Evolutionary conservation across 2,329 filamentous ascomycete genomes (phyloP).

Genomic region (Colletotrichum eremochloae): DNA sequence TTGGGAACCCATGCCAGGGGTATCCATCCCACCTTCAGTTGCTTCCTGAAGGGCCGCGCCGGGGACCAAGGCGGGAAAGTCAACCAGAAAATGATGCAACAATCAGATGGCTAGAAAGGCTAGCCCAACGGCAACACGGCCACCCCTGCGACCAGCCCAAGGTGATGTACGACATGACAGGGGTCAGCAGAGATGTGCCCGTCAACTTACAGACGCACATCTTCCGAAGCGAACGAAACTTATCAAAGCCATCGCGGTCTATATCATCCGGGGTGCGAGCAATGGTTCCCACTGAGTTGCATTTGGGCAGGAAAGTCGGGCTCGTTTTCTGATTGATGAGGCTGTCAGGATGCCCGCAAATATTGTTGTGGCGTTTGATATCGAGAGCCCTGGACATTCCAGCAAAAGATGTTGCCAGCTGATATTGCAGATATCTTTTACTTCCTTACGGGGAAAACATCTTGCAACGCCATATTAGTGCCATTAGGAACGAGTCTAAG

Average conservation of each 20-base stretch:
- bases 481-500: slow-evolving; percentile 2
- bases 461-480: slow-evolving; percentile 2
- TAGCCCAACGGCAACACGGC: slow-evolving; percentile 39
- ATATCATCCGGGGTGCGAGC: not conserved
- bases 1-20: slow-evolving; percentile 3
- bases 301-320: slow-evolving; percentile 19
- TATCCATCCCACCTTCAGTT: slow-evolving; percentile 3
- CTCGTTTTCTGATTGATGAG: slow-evolving; percentile 12
- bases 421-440: slow-evolving; percentile 1
- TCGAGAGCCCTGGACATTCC: not conserved
- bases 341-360: not conserved
- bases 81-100: slow-evolving; percentile 16
- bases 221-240: slow-evolving; percentile 10
- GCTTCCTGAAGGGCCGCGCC: not conserved
- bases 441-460: not conserved
- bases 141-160: slow-evolving; percentile 32
- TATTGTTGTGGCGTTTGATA: slow-evolving; percentile 5
- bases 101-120: slow-evolving; percentile 5
- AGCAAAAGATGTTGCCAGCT: not conserved
- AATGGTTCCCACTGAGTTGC: not conserved
- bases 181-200: slow-evolving; percentile 21
- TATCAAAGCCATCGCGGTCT: not conserved
- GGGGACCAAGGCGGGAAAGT: slow-evolving; percentile 21
- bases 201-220: slow-evolving; percentile 10
- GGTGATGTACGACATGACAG: slow-evolving; percentile 40